phyloP scores from a whole-genome alignment of 305 asterid species.

The Rubia tinctorum region DNA sequence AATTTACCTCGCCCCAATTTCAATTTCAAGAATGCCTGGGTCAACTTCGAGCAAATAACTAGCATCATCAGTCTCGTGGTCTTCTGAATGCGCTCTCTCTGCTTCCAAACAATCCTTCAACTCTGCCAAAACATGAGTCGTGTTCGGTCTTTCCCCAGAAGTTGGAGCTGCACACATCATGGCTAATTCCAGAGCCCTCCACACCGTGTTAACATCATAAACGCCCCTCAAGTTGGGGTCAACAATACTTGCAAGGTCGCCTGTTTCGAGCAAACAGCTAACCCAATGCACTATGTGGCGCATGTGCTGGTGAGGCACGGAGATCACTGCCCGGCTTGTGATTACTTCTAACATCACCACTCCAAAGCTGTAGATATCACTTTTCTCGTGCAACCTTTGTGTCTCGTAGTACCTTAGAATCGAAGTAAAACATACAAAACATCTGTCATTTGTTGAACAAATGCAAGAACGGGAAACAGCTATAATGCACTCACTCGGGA shows the following conservation, averaged over 20 bases:
- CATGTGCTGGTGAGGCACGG: slow-evolving; percentile 2
- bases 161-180: slow-evolving; percentile 29
- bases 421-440: neutral
- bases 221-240: slow-evolving; percentile 24
- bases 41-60: neutral
- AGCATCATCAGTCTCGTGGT: neutral
- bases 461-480: neutral
- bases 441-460: neutral
- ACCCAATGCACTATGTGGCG: slow-evolving; percentile 24
- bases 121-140: slow-evolving; percentile 23
- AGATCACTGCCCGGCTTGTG: slow-evolving; percentile 22
- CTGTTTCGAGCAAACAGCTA: slow-evolving; percentile 14
- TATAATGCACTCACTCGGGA: slow-evolving; percentile 26
- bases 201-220: slow-evolving; percentile 4
- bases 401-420: slow-evolving; percentile 17
- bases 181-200: slow-evolving; percentile 25
- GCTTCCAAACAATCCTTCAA: slow-evolving; percentile 11
- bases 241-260: slow-evolving; percentile 20
- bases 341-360: slow-evolving; percentile 22
- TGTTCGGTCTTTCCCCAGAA: slow-evolving; percentile 26
- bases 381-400: slow-evolving; percentile 20
- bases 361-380: slow-evolving; percentile 28
- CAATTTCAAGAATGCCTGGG: neutral
- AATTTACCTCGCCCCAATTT: slow-evolving; percentile 10
- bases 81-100: neutral